A percentile compares a stretch with the other conserved stretches of the same genome.
These are phyloP conservation scores for Trichoderma oligosporum DNA, from an alignment of 2,329 filamentous ascomycete genomes.

Conservation along the genomic window DNA sequence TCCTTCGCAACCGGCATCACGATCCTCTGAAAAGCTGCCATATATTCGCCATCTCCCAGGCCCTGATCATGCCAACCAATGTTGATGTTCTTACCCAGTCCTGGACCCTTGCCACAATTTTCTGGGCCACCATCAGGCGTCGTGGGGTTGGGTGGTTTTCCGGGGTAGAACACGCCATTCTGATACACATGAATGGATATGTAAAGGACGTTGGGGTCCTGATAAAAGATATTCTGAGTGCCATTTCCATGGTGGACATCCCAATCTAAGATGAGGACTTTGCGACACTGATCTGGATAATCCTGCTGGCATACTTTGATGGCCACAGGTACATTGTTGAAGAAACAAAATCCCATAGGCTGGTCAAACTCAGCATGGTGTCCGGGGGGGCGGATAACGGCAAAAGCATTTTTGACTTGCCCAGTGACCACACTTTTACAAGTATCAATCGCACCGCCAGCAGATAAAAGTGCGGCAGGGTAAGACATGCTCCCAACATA, in stretches of 20 bases:
- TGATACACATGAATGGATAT: constrained; percentile 90
- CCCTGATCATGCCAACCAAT: constrained; percentile 65
- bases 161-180: constrained; percentile 81
- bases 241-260: constrained; percentile 82
- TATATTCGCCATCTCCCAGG: constrained; percentile 96
- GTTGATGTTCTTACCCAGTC: constrained; percentile 61
- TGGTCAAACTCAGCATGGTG: constrained; percentile 87
- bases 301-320: constrained; percentile 81
- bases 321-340: constrained; percentile 95
- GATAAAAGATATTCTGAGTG: constrained; percentile 92
- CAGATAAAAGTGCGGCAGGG: constrained; percentile 75
- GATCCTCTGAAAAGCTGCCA: constrained; percentile 92
- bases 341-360: constrained; percentile 93
- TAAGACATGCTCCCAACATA: constrained; percentile 82
- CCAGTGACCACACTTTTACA: constrained; percentile 84
- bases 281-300: constrained; percentile 76
- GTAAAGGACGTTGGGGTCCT: constrained; percentile 91
- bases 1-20: constrained; percentile 95
- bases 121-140: constrained; percentile 59
- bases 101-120: constrained; percentile 53
- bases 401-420: constrained; percentile 88
- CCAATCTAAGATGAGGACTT: constrained; percentile 92
- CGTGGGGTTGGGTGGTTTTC: constrained; percentile 53
- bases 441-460: constrained; percentile 91
- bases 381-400: constrained; percentile 89